phyloP scores from a whole-genome alignment of 306 rosid genomes.

The Spatholobus suberectus region DNA sequence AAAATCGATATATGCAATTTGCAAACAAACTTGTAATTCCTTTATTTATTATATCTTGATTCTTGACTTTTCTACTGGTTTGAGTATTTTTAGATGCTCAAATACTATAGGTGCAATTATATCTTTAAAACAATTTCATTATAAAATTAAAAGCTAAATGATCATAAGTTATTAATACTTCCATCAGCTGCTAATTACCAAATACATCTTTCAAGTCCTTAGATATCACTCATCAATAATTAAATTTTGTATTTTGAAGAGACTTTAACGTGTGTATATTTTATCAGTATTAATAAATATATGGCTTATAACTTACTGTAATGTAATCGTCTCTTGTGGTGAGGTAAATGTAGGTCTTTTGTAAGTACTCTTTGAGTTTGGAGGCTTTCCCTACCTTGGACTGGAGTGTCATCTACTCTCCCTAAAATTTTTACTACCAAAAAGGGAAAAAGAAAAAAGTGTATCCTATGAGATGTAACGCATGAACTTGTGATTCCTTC shows the following conservation, averaged over 20 bases:
- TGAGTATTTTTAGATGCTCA: no score
- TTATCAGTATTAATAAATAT: conserved; percentile 2
- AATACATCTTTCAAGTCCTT: no score
- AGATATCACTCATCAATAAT: no score
- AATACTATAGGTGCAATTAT: background rate
- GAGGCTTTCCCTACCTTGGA: background rate
- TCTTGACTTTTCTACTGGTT: background rate
- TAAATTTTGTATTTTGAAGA: background rate
- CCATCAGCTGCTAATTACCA: conserved; percentile 10
- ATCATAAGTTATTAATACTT: conserved; percentile 48
- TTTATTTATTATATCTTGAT: background rate
- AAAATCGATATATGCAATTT: background rate
- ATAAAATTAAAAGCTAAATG: background rate
- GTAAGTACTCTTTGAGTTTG: no score
- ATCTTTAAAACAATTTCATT: background rate
- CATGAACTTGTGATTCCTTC: conserved; percentile 9
- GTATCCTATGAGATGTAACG: background rate
- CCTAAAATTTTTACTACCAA: background rate
- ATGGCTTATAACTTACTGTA: background rate
- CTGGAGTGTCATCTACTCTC: background rate
- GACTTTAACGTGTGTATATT: background rate
- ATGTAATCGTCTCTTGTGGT: background rate
- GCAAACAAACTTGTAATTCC: conserved; percentile 13
- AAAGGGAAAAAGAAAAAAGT: no score
- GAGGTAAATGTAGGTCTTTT: no score